phyloP scores from a whole-genome alignment of 1,284 basidiomycete species.

The Heterobasidion occidentale region DNA sequence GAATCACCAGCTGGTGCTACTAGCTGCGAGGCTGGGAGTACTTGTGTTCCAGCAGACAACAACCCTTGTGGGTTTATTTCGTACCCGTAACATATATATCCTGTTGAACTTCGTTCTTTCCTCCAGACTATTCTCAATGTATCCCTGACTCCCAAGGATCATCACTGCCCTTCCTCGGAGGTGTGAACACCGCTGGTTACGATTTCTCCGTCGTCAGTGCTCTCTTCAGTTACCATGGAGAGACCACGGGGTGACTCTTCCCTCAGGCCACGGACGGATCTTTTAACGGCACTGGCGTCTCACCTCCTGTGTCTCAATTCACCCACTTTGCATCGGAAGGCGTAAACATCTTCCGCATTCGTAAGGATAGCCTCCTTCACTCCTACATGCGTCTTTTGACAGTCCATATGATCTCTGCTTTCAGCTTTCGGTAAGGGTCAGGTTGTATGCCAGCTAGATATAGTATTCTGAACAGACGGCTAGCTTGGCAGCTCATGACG shows the following conservation, averaged over 20 bases:
- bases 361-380: conserved; percentile 13
- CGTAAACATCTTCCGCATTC: conserved; percentile 40
- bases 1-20: conserved; percentile 17
- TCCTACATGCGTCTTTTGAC: not conserved
- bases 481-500: conserved; percentile 47
- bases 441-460: too few species aligned
- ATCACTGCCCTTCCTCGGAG: conserved; percentile 29
- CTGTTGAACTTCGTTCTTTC: not conserved
- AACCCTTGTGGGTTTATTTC: conserved; percentile 17
- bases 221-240: not conserved
- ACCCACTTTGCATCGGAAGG: conserved; percentile 36
- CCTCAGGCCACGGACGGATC: conserved; percentile 30
- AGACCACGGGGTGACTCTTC: not conserved
- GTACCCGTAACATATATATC: not conserved
- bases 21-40: conserved; percentile 22
- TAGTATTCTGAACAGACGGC: not conserved
- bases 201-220: conserved; percentile 25
- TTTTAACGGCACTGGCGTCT: conserved; percentile 27
- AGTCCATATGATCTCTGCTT: not conserved
- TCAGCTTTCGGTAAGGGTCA: conserved; percentile 21
- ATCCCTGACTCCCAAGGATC: conserved; percentile 15
- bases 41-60: conserved; percentile 16
- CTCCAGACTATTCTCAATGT: conserved; percentile 26
- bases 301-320: conserved; percentile 32
- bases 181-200: conserved; percentile 32